These are phyloP conservation scores for Pythium rhizo-oryzae DNA, from an alignment of 352 stramenopile species.

Conservation along the genomic window DNA sequence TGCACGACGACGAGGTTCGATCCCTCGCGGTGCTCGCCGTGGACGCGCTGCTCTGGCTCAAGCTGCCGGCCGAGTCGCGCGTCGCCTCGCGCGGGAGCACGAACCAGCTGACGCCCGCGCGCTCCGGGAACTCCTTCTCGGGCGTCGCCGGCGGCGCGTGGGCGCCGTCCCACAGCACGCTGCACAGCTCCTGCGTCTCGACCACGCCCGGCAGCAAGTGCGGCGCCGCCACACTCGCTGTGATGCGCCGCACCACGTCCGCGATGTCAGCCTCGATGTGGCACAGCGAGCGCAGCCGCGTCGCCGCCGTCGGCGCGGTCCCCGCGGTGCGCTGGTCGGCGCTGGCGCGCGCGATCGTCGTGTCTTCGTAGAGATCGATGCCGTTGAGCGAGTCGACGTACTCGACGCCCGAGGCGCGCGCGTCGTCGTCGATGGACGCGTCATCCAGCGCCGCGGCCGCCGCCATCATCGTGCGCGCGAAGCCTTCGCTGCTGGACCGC, in stretches of 20 bases:
- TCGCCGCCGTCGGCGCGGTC: not conserved
- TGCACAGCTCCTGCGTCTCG: slow-evolving; percentile 17
- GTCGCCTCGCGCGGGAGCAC: slow-evolving; percentile 9
- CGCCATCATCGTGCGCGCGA: slow-evolving; percentile 22
- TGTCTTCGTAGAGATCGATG: slow-evolving; percentile 28
- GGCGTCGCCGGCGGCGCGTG: not conserved
- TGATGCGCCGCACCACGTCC: slow-evolving; percentile 17
- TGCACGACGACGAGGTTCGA: not conserved
- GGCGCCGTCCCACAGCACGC: slow-evolving; percentile 6
- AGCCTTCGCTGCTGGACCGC: slow-evolving; percentile 23
- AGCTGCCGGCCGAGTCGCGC: slow-evolving; percentile 10
- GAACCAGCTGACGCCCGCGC: slow-evolving; percentile 24
- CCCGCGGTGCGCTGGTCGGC: not conserved
- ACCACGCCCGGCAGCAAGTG: slow-evolving; percentile 14
- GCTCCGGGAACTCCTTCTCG: slow-evolving; percentile 20
- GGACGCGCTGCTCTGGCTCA: not conserved
- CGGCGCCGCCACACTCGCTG: not conserved
- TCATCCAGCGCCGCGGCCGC: slow-evolving; percentile 12
- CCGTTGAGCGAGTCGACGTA: slow-evolving; percentile 29
- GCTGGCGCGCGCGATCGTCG: not conserved
- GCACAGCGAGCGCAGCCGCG: slow-evolving; percentile 24
- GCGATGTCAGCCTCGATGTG: slow-evolving; percentile 27
- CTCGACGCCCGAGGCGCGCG: slow-evolving; percentile 7
- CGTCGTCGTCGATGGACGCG: not conserved
- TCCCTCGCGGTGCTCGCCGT: not conserved